Conservation (phyloP, 768 basidiomycete genomes). For the Neoboletus magnificus region DNA sequence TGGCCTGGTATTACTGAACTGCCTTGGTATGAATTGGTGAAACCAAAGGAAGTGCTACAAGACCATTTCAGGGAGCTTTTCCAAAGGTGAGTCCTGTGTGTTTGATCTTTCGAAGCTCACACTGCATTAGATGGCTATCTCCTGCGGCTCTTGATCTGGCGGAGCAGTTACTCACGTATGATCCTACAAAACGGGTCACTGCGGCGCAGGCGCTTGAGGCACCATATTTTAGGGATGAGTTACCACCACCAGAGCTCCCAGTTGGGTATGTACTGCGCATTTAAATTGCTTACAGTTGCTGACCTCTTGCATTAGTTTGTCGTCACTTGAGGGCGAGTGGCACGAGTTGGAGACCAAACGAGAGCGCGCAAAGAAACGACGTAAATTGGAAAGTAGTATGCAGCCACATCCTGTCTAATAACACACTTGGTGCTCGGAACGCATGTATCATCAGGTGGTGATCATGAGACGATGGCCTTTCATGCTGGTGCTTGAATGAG, state of each 20-base stretch:
- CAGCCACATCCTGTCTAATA: constrained; percentile 36
- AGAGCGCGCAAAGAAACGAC: constrained; percentile 79
- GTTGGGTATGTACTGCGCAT: constrained; percentile 55
- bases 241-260: constrained; percentile 71
- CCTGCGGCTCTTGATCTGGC: constrained; percentile 86
- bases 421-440: constrained; percentile 18
- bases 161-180: constrained; percentile 72
- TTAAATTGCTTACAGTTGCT: constrained; percentile 1
- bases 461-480: constrained; percentile 8
- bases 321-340: constrained; percentile 89
- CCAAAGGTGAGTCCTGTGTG: constrained; percentile 56
- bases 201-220: constrained; percentile 78
- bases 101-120: background rate
- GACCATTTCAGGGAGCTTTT: constrained; percentile 85
- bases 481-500: constrained; percentile 43
- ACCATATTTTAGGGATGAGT: constrained; percentile 81
- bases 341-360: constrained; percentile 96
- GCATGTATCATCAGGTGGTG: constrained; percentile 10
- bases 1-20: constrained; percentile 83
- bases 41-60: constrained; percentile 70
- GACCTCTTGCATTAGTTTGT: constrained; percentile 47
- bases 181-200: constrained; percentile 73
- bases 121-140: constrained; percentile 67
- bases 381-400: constrained; percentile 54
- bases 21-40: constrained; percentile 99